These are phyloP conservation scores for Penicillium sp. DNA, from an alignment of 2,329 filamentous ascomycete genomes.

Conservation along the genomic window DNA sequence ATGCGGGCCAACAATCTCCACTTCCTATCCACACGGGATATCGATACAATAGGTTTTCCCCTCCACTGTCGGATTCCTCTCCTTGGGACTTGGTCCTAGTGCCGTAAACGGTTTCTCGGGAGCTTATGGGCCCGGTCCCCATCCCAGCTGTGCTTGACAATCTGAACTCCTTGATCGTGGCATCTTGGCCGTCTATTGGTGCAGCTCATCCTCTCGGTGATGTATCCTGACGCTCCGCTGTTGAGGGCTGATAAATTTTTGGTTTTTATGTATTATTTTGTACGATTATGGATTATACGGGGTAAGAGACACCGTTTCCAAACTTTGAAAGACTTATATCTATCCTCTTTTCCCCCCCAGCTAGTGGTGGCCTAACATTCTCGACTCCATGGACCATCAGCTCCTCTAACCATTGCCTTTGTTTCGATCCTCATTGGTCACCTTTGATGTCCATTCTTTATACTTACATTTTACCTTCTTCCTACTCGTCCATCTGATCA, in stretches of 20 bases:
- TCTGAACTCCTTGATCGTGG: slow-evolving; percentile 20
- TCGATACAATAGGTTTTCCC: neutral
- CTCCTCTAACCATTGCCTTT: slow-evolving; percentile 6
- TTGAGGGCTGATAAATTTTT: slow-evolving; percentile 15
- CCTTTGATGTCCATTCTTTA: slow-evolving; percentile 3
- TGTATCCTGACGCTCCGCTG: slow-evolving; percentile 25
- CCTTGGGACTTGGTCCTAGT: slow-evolving; percentile 12
- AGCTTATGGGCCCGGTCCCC: slow-evolving; percentile 27
- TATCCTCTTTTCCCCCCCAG: slow-evolving; percentile 3
- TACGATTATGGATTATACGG: slow-evolving; percentile 14
- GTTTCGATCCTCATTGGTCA: slow-evolving; percentile 7
- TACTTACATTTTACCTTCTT: neutral
- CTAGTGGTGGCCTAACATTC: slow-evolving; percentile 5
- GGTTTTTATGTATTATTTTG: slow-evolving; percentile 2
- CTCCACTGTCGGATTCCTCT: slow-evolving; percentile 9
- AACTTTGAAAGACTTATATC: slow-evolving; percentile 6
- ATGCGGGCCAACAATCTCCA: slow-evolving; percentile 4
- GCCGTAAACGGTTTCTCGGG: slow-evolving; percentile 24
- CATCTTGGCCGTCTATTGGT: slow-evolving; percentile 28
- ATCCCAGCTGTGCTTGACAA: slow-evolving; percentile 28
- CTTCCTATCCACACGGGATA: neutral
- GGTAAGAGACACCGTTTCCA: slow-evolving; percentile 5
- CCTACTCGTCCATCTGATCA: slow-evolving; percentile 1
- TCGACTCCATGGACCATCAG: neutral
- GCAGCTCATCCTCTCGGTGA: slow-evolving; percentile 31